These are phyloP conservation scores for Lipomyces anomalus DNA, from an alignment of 805 yeast species.

Conservation along the genomic window DNA sequence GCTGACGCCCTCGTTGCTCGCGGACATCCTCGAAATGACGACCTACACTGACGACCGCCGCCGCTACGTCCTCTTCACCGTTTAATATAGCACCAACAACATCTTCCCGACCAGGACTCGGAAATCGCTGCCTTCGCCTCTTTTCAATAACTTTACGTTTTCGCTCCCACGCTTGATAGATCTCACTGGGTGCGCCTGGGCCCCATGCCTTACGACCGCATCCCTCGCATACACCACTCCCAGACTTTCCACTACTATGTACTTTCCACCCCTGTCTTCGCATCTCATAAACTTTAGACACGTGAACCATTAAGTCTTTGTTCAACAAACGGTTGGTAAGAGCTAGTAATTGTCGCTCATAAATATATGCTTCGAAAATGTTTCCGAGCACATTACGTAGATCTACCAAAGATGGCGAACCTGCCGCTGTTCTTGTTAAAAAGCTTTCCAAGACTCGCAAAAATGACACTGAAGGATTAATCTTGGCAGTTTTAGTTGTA, in stretches of 20 bases:
- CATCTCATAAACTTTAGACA: constrained; percentile 12
- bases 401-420: constrained; percentile 22
- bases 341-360: constrained; percentile 23
- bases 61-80: not conserved
- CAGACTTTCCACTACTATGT: not conserved
- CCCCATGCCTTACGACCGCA: constrained; percentile 27
- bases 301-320: constrained; percentile 23
- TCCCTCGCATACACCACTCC: constrained; percentile 18
- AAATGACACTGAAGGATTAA: constrained; percentile 9
- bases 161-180: constrained; percentile 19
- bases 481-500: not conserved
- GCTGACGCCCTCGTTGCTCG: not conserved
- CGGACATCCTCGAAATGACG: not conserved
- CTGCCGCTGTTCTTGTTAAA: constrained; percentile 21
- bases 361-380: constrained; percentile 24
- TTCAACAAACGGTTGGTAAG: constrained; percentile 18
- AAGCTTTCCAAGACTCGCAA: constrained; percentile 20
- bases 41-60: not conserved
- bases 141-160: constrained; percentile 9
- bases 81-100: not conserved
- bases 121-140: constrained; percentile 5
- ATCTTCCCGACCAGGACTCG: not conserved
- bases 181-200: constrained; percentile 15
- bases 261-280: constrained; percentile 24
- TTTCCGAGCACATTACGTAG: constrained; percentile 22